Conservation (phyloP, 768 basidiomycete species). For the Tulasnella sp. region DNA sequence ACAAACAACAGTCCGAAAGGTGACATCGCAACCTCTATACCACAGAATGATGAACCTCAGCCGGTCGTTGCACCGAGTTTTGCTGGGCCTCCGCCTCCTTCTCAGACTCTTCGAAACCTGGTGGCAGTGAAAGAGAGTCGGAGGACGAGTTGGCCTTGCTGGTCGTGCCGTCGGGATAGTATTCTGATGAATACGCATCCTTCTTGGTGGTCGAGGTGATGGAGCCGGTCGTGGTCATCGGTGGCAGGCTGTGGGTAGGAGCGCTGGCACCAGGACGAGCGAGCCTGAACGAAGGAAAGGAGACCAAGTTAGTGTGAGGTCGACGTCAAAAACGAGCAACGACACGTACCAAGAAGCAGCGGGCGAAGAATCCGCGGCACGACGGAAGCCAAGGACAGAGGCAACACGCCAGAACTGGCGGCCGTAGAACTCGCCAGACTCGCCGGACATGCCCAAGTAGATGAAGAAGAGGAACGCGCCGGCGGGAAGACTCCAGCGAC, state of each 20-base stretch:
- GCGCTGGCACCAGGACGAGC: not conserved
- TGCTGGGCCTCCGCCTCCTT: not conserved
- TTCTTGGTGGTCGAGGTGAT: not conserved
- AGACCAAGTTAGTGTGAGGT: not conserved
- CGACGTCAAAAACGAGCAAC: too few relatives aligned
- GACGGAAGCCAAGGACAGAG: not conserved
- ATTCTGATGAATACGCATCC: not conserved
- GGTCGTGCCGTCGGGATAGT: not conserved
- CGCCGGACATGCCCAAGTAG: slow-evolving; percentile 45
- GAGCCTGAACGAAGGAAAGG: not conserved
- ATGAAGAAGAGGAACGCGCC: slow-evolving; percentile 49
- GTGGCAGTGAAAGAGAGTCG: not conserved
- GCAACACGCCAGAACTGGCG: not conserved
- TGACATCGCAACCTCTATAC: not conserved
- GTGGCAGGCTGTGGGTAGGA: not conserved
- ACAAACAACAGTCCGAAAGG: too few relatives aligned
- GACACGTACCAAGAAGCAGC: not conserved
- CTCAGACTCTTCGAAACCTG: not conserved
- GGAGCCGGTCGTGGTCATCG: not conserved
- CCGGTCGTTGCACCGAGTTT: not conserved
- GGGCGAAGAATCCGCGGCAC: not conserved
- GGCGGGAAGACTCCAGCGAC: slow-evolving; percentile 37
- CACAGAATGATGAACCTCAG: not conserved
- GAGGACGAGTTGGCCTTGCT: not conserved
- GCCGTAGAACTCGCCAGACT: slow-evolving; percentile 1